Evolutionary conservation across 192 early-diverging fungal species (phyloP).

Genomic region (Coemansia sp.): DNA sequence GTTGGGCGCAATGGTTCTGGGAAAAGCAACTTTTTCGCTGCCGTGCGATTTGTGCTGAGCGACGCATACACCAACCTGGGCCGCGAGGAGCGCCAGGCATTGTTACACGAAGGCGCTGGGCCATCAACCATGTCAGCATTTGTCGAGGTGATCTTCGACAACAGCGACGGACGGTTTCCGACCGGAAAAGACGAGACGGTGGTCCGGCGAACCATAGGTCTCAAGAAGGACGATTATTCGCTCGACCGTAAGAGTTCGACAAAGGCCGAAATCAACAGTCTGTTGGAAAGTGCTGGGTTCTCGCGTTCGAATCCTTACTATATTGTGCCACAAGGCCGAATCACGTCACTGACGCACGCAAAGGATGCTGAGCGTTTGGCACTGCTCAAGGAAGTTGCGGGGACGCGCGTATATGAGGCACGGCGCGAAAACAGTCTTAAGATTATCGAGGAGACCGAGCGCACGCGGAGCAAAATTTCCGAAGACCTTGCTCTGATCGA

Average conservation of each 20-base stretch:
- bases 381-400: constrained; percentile 96
- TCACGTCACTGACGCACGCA: constrained; percentile 90
- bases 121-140: constrained; percentile 91
- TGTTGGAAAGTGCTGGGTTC: constrained; percentile 95
- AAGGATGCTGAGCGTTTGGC: constrained; percentile 88
- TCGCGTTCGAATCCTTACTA: constrained; percentile 97
- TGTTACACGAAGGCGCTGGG: constrained; percentile 92
- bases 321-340: constrained; percentile 94
- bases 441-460: constrained; percentile 85
- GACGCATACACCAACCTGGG: constrained; percentile 94
- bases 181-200: constrained; percentile 90
- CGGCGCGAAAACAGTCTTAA: constrained; percentile 85
- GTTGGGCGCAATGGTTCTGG: constrained; percentile 97
- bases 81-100: constrained; percentile 87
- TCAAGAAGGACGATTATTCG: constrained; percentile 99
- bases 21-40: constrained; percentile 95
- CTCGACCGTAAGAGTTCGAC: constrained; percentile 90
- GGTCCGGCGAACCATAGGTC: constrained; percentile 88
- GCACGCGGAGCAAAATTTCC: constrained; percentile 83
- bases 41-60: constrained; percentile 92
- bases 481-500: constrained; percentile 87
- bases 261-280: constrained; percentile 87
- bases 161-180: constrained; percentile 93
- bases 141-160: constrained; percentile 97
- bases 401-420: constrained; percentile 93